These are phyloP conservation scores for Tetraselmis chui DNA, from an alignment of 139 green algal genomes.

Conservation along the genomic window DNA sequence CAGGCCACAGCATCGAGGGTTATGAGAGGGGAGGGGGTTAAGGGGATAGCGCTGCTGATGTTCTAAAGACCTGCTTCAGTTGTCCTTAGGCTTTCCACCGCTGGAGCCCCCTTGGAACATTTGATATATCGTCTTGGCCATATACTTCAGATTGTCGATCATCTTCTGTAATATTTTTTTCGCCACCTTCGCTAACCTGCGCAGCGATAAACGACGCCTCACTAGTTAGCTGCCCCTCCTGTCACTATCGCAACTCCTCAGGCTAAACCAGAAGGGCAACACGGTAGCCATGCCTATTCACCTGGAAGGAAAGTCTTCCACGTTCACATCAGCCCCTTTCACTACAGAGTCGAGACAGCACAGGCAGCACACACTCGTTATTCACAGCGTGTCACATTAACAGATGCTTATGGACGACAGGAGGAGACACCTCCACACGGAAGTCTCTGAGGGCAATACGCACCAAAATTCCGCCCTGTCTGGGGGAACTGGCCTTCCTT, in stretches of 20 bases:
- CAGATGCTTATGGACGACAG: neutral
- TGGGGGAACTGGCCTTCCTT: neutral
- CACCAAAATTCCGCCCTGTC: neutral
- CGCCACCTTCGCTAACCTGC: neutral
- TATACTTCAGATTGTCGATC: neutral
- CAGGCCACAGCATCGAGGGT: too few relatives aligned
- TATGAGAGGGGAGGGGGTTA: neutral
- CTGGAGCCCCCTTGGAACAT: neutral
- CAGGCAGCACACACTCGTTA: neutral
- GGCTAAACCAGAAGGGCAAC: neutral
- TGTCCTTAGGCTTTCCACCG: neutral
- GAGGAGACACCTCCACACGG: too few relatives aligned
- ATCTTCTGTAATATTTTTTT: neutral
- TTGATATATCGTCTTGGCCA: neutral
- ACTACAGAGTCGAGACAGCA: neutral
- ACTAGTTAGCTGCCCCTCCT: neutral
- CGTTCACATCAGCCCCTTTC: neutral
- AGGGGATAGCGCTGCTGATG: neutral
- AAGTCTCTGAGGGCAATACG: too few relatives aligned
- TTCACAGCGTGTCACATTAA: neutral
- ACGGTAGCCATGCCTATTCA: neutral
- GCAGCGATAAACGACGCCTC: neutral
- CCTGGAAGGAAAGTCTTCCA: neutral
- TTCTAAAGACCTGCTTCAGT: neutral
- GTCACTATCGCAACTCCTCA: neutral